A percentile compares a stretch with the other conserved stretches of the same genome.
phyloP scores from a whole-genome alignment of 2,329 filamentous ascomycete species.

The Westerdykella ornata region DNA sequence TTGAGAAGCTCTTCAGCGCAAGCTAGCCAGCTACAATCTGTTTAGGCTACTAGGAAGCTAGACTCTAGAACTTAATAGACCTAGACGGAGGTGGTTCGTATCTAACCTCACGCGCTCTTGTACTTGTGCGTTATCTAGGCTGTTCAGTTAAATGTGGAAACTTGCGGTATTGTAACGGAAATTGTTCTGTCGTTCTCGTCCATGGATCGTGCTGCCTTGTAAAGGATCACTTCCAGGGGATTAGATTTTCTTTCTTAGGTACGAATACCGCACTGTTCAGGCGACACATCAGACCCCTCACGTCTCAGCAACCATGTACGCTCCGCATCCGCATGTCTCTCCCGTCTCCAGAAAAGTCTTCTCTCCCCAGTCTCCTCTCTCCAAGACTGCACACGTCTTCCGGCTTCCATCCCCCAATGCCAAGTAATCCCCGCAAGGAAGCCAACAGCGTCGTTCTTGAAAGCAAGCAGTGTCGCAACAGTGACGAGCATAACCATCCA shows the following conservation, averaged over 20 bases:
- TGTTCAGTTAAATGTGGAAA: too few species aligned
- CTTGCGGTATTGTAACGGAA: too few species aligned
- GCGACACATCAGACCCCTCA: constrained; percentile 24
- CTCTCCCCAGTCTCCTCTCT: constrained; percentile 11
- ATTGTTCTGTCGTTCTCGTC: too few species aligned
- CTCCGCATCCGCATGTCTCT: constrained; percentile 16
- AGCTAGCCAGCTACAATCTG: too few species aligned
- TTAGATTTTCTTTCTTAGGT: background rate
- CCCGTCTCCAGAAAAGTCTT: constrained; percentile 21
- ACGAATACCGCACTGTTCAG: constrained; percentile 7
- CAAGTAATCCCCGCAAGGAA: constrained; percentile 77
- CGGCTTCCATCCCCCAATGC: constrained; percentile 56
- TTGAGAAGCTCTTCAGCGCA: too few species aligned
- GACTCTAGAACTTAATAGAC: too few species aligned
- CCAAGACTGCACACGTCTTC: constrained; percentile 20
- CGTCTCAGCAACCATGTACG: constrained; percentile 19
- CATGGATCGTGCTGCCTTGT: too few species aligned
- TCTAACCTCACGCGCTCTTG: too few species aligned
- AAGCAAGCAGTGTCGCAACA: constrained; percentile 71
- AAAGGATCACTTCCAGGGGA: too few species aligned
- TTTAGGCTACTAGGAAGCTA: too few species aligned
- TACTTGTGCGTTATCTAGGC: too few species aligned
- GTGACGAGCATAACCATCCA: constrained; percentile 92
- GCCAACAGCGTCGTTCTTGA: constrained; percentile 83
- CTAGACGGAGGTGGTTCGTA: too few species aligned